A percentile compares a stretch with the other conserved stretches of the same genome.
phyloP scores from a whole-genome alignment of 2,329 filamentous ascomycete genomes.

The Xylaria sp. region DNA sequence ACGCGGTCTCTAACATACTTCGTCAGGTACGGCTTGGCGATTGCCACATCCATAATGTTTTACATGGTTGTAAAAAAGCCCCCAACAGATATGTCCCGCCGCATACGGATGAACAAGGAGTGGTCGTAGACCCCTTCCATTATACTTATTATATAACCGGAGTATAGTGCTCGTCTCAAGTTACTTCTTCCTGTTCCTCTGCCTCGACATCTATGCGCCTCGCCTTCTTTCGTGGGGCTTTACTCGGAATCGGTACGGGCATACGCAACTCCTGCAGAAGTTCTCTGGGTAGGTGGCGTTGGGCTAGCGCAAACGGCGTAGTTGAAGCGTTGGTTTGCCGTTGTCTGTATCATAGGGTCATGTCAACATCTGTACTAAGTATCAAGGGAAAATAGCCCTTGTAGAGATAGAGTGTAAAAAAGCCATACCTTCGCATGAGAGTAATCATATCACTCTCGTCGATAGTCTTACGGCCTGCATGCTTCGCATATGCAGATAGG shows the following conservation, averaged over 20 bases:
- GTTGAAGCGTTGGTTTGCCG: conserved; percentile 76
- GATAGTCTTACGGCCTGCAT: conserved; percentile 85
- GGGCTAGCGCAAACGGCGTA: conserved; percentile 87
- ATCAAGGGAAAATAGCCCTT: conserved; percentile 18
- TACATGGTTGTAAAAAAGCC: conserved; percentile 95
- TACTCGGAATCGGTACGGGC: conserved; percentile 65
- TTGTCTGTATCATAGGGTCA: conserved; percentile 67
- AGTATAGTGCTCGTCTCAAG: conserved; percentile 36
- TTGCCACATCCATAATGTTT: conserved; percentile 93
- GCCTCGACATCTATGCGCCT: conserved; percentile 56
- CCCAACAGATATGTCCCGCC: conserved; percentile 74
- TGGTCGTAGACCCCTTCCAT: conserved; percentile 64
- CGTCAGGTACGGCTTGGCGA: conserved; percentile 82
- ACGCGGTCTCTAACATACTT: conserved; percentile 34
- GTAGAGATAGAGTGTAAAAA: conserved; percentile 36
- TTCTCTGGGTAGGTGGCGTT: conserved; percentile 83
- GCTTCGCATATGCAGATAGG: conserved; percentile 79
- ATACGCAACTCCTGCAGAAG: conserved; percentile 84
- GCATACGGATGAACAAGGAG: conserved; percentile 79
- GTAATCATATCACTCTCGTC: conserved; percentile 86
- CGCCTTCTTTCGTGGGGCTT: conserved; percentile 57
- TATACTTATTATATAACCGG: conserved; percentile 23
- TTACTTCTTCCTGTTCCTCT: conserved; percentile 54
- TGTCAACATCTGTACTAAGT: conserved; percentile 38
- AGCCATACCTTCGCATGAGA: conserved; percentile 81